Conservation (phyloP, 257 asterid genomes). For the Agastache rugosa region DNA sequence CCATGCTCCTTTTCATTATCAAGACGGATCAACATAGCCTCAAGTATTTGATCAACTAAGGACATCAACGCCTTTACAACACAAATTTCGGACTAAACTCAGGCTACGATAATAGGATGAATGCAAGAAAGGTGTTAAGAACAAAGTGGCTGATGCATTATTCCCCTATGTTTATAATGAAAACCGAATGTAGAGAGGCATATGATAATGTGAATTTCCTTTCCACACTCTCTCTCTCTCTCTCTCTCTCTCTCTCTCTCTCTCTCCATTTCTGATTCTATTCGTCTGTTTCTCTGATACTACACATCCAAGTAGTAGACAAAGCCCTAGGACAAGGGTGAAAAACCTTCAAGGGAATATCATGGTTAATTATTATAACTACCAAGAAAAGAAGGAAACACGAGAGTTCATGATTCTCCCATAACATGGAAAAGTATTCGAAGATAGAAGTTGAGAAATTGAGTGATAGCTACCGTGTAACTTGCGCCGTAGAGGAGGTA, state of each 20-base stretch:
- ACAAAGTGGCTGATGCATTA: no score
- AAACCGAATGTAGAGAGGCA: neutral
- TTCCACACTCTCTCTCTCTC: neutral
- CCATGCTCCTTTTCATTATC: no score
- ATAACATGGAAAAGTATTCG: neutral
- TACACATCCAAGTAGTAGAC: neutral
- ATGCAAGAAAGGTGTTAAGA: no score
- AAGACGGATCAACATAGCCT: no score
- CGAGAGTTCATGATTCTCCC: constrained; percentile 1
- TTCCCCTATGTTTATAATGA: no score
- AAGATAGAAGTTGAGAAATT: neutral
- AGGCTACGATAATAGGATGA: no score
- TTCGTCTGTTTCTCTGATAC: neutral
- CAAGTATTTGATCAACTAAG: no score
- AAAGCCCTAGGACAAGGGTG: neutral
- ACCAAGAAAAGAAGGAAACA: neutral
- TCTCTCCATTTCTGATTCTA: no score
- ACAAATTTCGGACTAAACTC: no score
- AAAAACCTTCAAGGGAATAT: constrained; percentile 2
- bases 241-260: neutral
- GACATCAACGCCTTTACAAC: no score
- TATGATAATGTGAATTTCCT: neutral
- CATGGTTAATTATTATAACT: neutral
- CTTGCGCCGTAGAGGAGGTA: constrained; percentile 80
- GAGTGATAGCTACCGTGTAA: constrained; percentile 58